Evolutionary conservation across 345 rosid species (phyloP).

Genomic region (Hibiscus syriacus): DNA sequence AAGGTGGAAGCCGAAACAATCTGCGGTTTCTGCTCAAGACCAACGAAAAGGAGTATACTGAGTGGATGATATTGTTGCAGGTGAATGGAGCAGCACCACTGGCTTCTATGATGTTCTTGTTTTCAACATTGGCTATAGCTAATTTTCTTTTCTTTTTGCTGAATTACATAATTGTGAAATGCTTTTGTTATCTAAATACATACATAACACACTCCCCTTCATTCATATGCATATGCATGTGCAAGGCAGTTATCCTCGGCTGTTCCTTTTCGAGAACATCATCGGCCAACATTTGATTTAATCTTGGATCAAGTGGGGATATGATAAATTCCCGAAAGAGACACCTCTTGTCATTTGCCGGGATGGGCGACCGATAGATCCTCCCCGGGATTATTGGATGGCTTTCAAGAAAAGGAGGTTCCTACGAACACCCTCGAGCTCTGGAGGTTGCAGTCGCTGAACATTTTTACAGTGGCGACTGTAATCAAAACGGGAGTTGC

Average conservation of each 20-base stretch:
- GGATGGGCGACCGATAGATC: constrained; percentile 58
- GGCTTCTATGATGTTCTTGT: not conserved
- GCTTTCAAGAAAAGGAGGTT: constrained; percentile 52
- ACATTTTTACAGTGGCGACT: constrained; percentile 84
- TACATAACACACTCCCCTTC: not conserved
- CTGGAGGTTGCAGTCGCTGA: constrained; percentile 92
- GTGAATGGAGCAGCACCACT: constrained; percentile 63
- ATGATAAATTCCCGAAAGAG: constrained; percentile 83
- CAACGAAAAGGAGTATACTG: constrained; percentile 49
- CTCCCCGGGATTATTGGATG: constrained; percentile 61
- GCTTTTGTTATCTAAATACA: not conserved
- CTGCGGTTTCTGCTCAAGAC: constrained; percentile 20
- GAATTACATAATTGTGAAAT: not conserved
- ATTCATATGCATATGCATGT: not conserved
- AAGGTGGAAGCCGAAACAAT: too few species aligned
- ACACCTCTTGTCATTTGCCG: constrained; percentile 74
- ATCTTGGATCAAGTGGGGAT: constrained; percentile 64
- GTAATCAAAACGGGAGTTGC: constrained; percentile 97
- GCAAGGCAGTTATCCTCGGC: not conserved
- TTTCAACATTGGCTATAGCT: constrained; percentile 48
- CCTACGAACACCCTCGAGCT: constrained; percentile 61
- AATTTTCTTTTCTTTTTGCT: constrained; percentile 8
- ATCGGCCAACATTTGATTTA: constrained; percentile 1
- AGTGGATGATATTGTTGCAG: constrained; percentile 85
- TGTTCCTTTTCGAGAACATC: not conserved